phyloP scores from a whole-genome alignment of 1,139 yeast genomes.

The Hemisphaericaspora subhashii region DNA sequence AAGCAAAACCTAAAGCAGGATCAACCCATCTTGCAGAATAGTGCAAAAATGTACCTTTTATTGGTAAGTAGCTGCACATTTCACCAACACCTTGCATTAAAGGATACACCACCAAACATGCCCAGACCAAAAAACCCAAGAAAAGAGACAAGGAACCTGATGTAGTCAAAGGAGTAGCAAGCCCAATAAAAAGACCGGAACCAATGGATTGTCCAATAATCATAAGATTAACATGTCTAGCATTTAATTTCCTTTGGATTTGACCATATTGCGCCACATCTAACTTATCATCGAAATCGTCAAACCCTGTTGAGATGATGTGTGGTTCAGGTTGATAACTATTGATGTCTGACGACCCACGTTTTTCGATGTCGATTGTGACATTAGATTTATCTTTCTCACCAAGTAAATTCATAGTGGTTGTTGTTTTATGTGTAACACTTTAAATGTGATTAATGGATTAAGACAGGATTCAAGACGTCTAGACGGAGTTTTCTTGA shows the following conservation, averaged over 20 bases:
- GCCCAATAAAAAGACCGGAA: slow-evolving; percentile 46
- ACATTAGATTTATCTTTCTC: slow-evolving; percentile 13
- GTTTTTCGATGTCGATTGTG: slow-evolving; percentile 26
- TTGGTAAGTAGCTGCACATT: slow-evolving; percentile 41
- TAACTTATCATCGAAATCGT: slow-evolving; percentile 33
- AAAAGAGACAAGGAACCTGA: slow-evolving; percentile 41
- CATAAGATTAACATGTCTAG: slow-evolving; percentile 50
- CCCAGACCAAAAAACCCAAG: slow-evolving; percentile 35
- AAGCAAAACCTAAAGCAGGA: slow-evolving; percentile 42
- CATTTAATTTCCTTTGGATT: slow-evolving; percentile 38
- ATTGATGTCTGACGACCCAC: slow-evolving; percentile 16
- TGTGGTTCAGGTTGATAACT: slow-evolving; percentile 10
- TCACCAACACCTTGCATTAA: slow-evolving; percentile 43
- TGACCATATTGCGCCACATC: slow-evolving; percentile 35
- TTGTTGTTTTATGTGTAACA: no score
- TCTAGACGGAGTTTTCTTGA: no score
- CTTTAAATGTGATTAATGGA: no score
- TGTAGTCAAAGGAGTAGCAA: slow-evolving; percentile 32
- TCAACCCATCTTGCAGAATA: slow-evolving; percentile 40
- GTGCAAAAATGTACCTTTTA: slow-evolving; percentile 40
- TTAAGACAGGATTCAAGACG: no score
- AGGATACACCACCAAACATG: slow-evolving; percentile 38
- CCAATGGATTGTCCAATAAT: slow-evolving; percentile 55
- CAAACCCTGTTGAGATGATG: slow-evolving; percentile 20
- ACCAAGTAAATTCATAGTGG: background rate